Evolutionary conservation across 2,329 filamentous ascomycete species (phyloP), one percentile per base, ranked within the genome.

Genomic region (Elsinoe perseae): DNA sequence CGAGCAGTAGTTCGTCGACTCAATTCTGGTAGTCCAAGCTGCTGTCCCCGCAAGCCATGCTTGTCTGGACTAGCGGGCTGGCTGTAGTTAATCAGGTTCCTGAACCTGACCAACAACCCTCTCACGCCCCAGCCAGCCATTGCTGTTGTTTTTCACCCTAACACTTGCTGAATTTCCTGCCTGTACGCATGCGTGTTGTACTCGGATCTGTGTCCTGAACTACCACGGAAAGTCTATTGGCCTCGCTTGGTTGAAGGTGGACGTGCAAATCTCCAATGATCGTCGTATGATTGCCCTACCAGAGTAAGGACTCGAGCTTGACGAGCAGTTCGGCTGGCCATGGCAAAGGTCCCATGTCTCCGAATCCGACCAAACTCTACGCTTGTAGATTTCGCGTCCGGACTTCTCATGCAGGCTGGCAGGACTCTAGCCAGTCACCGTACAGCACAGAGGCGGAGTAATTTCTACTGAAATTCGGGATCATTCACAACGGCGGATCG

Each of bases 401-500:
- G 25, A 21, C 48, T 14, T 21, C 18, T 7, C 48, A 36, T 52
- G 48, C 48, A 36, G 23, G 48, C 48, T 32, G 23, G 46, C 20
- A 5, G 7, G 28, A 16, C 7, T 21, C 46, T 34, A 50, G 46
- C 46, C 27, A 52, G 48, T 52, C 30, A 52, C 20, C 30, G 48
- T 9, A 52, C 4, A 38, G 48, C 30, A 34, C 48, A 52, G 25
- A 52, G 48, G 53, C 53, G 53, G 53, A 56, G 53, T 44, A 56
- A 56, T 56, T 46, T 56, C 53, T 34, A 25, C 48, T 52, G 25
- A 32, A 52, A 52, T 52, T 52, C 48, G 48, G 48, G 48, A 38
- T 36, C 48, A 32, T 32, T 52, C 48, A 14, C 21, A 20, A 16
- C 18, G 21, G 27, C 48, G 48, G 48, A 52, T 52, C 48, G 48